Percentiles rank a stretch among this genome's conserved stretches.
Evolutionary conservation across 2,329 filamentous ascomycete species (phyloP).

Genomic region (Neopestalotiopsis rosae): DNA sequence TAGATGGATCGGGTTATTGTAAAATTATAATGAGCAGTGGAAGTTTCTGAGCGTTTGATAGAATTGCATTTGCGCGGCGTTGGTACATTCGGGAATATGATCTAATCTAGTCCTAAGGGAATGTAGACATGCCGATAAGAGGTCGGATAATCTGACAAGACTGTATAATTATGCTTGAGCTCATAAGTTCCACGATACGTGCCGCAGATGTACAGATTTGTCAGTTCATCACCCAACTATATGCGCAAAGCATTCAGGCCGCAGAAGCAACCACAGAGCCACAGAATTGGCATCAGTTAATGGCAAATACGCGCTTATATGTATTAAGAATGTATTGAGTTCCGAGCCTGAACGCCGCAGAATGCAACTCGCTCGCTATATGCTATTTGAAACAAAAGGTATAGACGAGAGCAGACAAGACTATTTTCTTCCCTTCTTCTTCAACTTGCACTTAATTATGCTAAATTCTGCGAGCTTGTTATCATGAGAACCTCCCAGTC

Average conservation of each 20-base stretch:
- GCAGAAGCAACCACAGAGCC: too few relatives aligned
- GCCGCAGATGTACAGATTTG: too few relatives aligned
- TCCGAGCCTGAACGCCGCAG: background rate
- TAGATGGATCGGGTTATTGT: background rate
- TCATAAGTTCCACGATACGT: too few relatives aligned
- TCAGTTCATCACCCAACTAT: too few relatives aligned
- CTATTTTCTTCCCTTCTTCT: background rate
- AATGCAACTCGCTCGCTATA: constrained; percentile 9
- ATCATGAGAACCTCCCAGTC: too few relatives aligned
- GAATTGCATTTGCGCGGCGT: background rate
- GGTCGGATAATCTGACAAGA: too few relatives aligned
- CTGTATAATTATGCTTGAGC: too few relatives aligned
- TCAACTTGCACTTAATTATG: background rate
- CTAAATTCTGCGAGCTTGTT: background rate
- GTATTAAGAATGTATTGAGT: background rate
- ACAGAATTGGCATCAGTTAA: too few relatives aligned
- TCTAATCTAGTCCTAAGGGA: too few relatives aligned
- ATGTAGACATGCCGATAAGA: too few relatives aligned
- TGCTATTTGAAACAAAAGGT: background rate
- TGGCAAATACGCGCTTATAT: background rate
- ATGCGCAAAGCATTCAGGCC: too few relatives aligned
- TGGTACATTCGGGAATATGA: background rate
- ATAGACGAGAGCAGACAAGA: background rate
- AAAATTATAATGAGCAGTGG: background rate
- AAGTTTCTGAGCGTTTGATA: background rate